Evolutionary conservation across 2,329 filamentous ascomycete species (phyloP), one percentile per base, ranked within the genome.

Genomic region (Fusarium equiseti): DNA sequence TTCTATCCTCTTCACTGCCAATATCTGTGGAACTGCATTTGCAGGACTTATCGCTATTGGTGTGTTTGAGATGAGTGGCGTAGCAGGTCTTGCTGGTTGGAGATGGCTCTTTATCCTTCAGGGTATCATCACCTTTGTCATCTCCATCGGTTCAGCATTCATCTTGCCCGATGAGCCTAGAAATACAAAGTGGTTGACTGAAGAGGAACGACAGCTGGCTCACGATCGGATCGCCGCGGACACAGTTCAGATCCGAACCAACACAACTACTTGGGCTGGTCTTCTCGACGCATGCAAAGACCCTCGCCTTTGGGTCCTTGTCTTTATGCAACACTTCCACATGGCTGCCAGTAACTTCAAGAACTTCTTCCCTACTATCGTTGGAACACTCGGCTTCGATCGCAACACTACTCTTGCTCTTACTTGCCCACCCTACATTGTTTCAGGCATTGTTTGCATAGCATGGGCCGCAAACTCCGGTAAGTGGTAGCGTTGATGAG

Each of bases 341-440:
- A 64, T 67, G 31, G 58, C 63, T 18, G 76, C 76, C 3, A 76
- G 75, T 16, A 74, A 74, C 1, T 77, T 77, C 69, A 77, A 77
- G 45, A 77, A 77, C 63, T 77, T 76, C 43, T 68, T 76, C 13
- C 76, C 76, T 1, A 76, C 69, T 2, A 82, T 85, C 18, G 81
- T 86, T 27, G 76, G 82, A 57, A 84, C 83, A 2, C 81, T 87
- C 3, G 82, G 82, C 0, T 86, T 84, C 73, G 79, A 75, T 53
- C 80, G 75, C 0, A 86, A 82, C 0, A 80, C 85, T 42, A 86
- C 85, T 8, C 79, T 87, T 0, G 79, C 84, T 2, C 77, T 87
- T 31, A 86, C 84, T 1, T 83, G 82, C 55, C 85, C 85, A 0
- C 85, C 85, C 0, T 87, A 84, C 70, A 75, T 85, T 15, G 73